Conservation (phyloP, 1,284 basidiomycete species). For the Tetrapyrgos nigripes region DNA sequence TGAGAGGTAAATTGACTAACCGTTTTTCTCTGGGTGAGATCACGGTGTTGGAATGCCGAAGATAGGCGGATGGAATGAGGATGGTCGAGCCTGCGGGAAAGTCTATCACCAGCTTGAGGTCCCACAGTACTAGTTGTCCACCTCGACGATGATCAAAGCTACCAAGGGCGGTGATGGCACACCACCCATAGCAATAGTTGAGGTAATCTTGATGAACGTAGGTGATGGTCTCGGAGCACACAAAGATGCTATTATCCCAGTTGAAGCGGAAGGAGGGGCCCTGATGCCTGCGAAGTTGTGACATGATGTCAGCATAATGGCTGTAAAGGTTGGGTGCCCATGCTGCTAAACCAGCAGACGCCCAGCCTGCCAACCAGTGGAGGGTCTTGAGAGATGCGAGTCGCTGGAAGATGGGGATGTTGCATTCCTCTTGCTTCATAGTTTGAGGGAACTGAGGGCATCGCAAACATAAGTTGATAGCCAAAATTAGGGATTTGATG, state of each 20-base stretch:
- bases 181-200: slow-evolving; percentile 3
- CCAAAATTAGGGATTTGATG: no score
- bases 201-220: neutral
- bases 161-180: slow-evolving; percentile 2
- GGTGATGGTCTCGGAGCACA: neutral
- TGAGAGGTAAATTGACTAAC: neutral
- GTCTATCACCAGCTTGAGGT: neutral
- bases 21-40: neutral
- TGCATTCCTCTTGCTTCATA: neutral
- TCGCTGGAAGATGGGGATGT: neutral
- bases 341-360: neutral
- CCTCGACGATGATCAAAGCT: neutral
- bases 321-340: neutral
- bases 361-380: neutral
- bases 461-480: no score
- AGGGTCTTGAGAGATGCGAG: neutral
- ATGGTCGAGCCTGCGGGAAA: slow-evolving; percentile 23
- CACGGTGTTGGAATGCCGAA: slow-evolving; percentile 2
- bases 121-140: slow-evolving; percentile 8
- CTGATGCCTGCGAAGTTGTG: neutral
- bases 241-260: neutral
- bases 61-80: slow-evolving; percentile 32
- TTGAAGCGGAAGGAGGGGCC: neutral
- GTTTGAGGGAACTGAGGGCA: neutral
- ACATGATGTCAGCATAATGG: neutral